Conservation (phyloP, 345 rosid species). For the Eucalyptus shirleyi region DNA sequence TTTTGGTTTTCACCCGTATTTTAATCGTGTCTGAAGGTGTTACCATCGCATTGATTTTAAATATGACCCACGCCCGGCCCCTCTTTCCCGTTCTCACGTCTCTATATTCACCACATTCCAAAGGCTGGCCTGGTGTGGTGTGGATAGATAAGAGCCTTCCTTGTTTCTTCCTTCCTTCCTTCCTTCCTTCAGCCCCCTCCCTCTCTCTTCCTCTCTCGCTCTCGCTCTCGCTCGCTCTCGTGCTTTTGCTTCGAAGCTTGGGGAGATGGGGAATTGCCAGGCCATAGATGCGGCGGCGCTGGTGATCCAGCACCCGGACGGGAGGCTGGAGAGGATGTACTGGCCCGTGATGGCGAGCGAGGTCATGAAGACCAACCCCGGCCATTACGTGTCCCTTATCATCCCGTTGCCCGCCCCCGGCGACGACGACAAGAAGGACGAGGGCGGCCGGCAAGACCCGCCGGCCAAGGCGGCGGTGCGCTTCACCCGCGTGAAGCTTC, state of each 20-base stretch:
- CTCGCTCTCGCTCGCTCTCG: neutral
- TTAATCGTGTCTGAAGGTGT: neutral
- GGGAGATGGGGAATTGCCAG: slow-evolving; percentile 83
- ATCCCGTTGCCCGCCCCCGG: slow-evolving; percentile 55
- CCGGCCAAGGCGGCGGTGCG: slow-evolving; percentile 23
- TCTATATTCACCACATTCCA: neutral
- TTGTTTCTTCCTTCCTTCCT: neutral
- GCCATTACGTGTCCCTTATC: slow-evolving; percentile 86
- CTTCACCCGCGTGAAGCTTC: slow-evolving; percentile 90
- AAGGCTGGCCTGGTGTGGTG: neutral
- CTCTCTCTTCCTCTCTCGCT: neutral
- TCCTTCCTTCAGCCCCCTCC: neutral
- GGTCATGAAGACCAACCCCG: slow-evolving; percentile 74
- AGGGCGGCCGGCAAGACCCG: neutral
- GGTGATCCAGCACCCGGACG: slow-evolving; percentile 87
- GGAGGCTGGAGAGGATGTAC: slow-evolving; percentile 69
- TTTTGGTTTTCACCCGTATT: neutral
- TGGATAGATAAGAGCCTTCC: neutral
- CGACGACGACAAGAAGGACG: slow-evolving; percentile 1
- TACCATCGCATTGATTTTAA: neutral
- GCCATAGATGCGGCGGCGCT: slow-evolving; percentile 95
- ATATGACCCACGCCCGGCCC: neutral
- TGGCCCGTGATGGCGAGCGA: slow-evolving; percentile 61
- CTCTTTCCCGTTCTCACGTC: neutral
- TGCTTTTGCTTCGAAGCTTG: neutral